Conservation (phyloP, 1,284 basidiomycete genomes). For the Xerocomus amazonicus region DNA sequence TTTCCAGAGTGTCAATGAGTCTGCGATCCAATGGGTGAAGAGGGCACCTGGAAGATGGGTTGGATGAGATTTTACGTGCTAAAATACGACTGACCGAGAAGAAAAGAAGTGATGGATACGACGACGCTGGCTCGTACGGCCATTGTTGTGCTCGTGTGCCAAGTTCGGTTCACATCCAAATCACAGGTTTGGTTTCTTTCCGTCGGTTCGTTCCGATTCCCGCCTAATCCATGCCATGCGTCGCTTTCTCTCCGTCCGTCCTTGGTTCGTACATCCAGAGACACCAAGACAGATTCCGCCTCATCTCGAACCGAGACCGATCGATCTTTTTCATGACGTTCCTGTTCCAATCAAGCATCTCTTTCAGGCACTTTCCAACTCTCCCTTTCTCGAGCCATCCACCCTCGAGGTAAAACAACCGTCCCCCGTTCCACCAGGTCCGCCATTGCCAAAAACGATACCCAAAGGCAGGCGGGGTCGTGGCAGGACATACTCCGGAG, state of each 20-base stretch:
- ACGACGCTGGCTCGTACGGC: slow-evolving; percentile 67
- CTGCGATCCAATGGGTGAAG: slow-evolving; percentile 84
- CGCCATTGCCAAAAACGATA: slow-evolving; percentile 46
- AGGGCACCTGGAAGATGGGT: slow-evolving; percentile 52
- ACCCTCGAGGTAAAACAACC: slow-evolving; percentile 52
- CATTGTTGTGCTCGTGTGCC: slow-evolving; percentile 38
- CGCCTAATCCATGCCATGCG: background rate
- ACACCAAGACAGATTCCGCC: slow-evolving; percentile 29
- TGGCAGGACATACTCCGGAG: slow-evolving; percentile 62
- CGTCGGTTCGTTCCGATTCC: slow-evolving; percentile 11
- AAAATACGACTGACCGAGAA: slow-evolving; percentile 54
- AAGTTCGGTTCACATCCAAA: slow-evolving; percentile 9
- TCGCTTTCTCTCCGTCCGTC: slow-evolving; percentile 26
- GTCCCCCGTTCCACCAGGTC: slow-evolving; percentile 45
- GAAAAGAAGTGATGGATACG: slow-evolving; percentile 70
- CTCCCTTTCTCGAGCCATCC: slow-evolving; percentile 61
- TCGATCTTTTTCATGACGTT: slow-evolving; percentile 44
- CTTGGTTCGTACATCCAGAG: slow-evolving; percentile 56
- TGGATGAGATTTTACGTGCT: background rate
- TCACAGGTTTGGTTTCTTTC: slow-evolving; percentile 10
- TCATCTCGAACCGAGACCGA: slow-evolving; percentile 31
- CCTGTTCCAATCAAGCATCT: slow-evolving; percentile 47
- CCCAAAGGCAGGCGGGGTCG: slow-evolving; percentile 62
- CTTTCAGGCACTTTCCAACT: slow-evolving; percentile 49
- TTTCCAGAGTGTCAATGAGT: slow-evolving; percentile 81